Base-by-base conservation (phyloP, 164 flowering plant genomes). In the Vitis rotundifolia region DNA sequence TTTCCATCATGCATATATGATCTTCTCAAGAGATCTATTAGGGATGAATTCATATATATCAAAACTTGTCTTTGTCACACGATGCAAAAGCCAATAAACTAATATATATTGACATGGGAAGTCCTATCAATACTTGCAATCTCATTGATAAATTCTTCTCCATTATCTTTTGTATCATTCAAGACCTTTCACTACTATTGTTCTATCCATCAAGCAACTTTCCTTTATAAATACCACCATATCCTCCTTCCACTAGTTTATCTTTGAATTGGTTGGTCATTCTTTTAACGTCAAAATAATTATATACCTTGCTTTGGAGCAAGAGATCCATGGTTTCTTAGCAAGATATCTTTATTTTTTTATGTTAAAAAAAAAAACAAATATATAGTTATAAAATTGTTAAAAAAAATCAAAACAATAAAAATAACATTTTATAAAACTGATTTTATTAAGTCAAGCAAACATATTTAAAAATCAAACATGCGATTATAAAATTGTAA, bases 191-290 rank as follows among this genome's bases (percentile, higher is more conserved):
- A 85, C 81, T 6, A 83, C 86, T 1, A 83, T 81, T 1, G 62
- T 63, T 31, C 64, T 65, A 22, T 1, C 83, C 82, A 59, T 69
- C 68, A 13, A 0, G 50, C 13, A 79, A 63, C 57, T 76, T 70
- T 49, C 88, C 88, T 67, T 77, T 79, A 61, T 50, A 85, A 0
- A 85, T 86, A 16, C 73, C 8, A 3, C 81, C 88, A 73, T 65
- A 84, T 3, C 81, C 85, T 60, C 70, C 63, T 57, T 67, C 26
- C 26, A 0, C 0, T 1, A 22, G 26, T 22, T 22, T 22, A 22
- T 22, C 26, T 22, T 22, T 22, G 26, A 22, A 22, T 22, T 0
- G 0, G 0, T 22, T 22, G 26, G 0, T 22, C 26, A 22, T 22
- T 22, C 26, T 22, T 22, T 22, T 22, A 22, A 22, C 26, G 1